A percentile compares a stretch with the other conserved stretches of the same genome.
Conservation (phyloP, 345 rosid species). For the Salix dunnii region DNA sequence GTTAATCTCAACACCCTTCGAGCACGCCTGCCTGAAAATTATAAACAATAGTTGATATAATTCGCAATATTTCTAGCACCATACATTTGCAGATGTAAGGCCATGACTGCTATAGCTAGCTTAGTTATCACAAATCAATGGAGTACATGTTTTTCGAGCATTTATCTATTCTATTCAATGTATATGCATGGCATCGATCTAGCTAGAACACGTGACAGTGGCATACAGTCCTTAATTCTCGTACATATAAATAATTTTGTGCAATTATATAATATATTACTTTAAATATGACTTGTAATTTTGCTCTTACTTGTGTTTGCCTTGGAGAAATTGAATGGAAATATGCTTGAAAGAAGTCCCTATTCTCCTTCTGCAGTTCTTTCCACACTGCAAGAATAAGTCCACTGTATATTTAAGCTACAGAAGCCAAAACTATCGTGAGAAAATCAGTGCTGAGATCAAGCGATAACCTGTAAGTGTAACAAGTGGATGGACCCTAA, state of each 20-base stretch:
- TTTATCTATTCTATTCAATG: too few relatives aligned
- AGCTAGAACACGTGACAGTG: background rate
- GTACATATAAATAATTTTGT: background rate
- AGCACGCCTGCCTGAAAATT: constrained; percentile 28
- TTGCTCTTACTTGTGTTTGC: constrained; percentile 37
- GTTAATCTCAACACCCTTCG: constrained; percentile 35
- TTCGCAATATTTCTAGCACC: background rate
- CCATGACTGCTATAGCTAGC: background rate
- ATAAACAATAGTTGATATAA: too few relatives aligned
- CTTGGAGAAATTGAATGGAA: constrained; percentile 33
- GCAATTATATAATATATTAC: background rate
- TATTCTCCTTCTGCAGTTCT: constrained; percentile 67
- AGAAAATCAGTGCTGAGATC: too few relatives aligned
- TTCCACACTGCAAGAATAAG: constrained; percentile 71
- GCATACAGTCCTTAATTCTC: background rate
- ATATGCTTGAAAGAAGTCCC: constrained; percentile 60
- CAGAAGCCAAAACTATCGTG: background rate
- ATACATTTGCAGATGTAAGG: background rate
- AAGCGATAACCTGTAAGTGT: constrained; percentile 52
- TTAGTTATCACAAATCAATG: background rate
- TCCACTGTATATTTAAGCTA: background rate
- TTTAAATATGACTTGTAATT: background rate
- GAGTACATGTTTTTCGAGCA: background rate
- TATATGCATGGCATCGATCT: too few relatives aligned
- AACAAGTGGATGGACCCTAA: constrained; percentile 57